Base-by-base conservation (phyloP, 306 rosid genomes). In the Alnus glutinosa region DNA sequence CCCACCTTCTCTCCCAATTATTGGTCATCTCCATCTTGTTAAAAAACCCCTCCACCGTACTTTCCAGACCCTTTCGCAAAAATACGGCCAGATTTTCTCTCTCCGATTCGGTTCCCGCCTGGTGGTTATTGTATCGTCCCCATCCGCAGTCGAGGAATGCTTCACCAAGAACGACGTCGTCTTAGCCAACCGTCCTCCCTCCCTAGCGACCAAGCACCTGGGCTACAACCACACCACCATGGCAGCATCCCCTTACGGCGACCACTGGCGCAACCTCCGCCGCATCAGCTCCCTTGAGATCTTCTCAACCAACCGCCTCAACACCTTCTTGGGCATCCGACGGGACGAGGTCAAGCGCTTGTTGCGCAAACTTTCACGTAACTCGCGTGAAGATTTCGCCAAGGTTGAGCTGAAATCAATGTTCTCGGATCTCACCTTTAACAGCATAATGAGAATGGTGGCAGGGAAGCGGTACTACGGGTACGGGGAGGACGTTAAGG, bases 241-340 rank as follows among this genome's bases (percentile, higher is more conserved):
- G 0, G 2, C 68, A 0, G 0, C 39, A 1, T 1, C 97, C 1
- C 68, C 92, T 0, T 87, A 91, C 54, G 96, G 96, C 5, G 96
- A 91, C 30, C 94, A 88, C 73, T 93, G 97, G 97, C 94, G 94
- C 23, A 93, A 89, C 87, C 58, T 89, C 1, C 97, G 96, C n/a
- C 94, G 94, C 32, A 87, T 93, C 1, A 78, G 89, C 49, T 28
- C 92, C 2, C 30, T 83, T 0, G 94, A 93, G 71, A 88, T 93
- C 51, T 88, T 89, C 78, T 92, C 95, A 18, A 11, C 85, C 8
- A 51, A 32, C 14, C 79, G 88, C 1, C 76, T 83, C 32, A 86
- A 80, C 72, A 23, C 32, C 36, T 89, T 89, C 47, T 2, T 6
- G 1, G 77, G 42, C 10, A 30, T 85, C 34, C 86, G 92, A 34